These are phyloP conservation scores for Diaporthe capsici DNA, from an alignment of 2,329 filamentous ascomycete genomes.

Conservation along the genomic window DNA sequence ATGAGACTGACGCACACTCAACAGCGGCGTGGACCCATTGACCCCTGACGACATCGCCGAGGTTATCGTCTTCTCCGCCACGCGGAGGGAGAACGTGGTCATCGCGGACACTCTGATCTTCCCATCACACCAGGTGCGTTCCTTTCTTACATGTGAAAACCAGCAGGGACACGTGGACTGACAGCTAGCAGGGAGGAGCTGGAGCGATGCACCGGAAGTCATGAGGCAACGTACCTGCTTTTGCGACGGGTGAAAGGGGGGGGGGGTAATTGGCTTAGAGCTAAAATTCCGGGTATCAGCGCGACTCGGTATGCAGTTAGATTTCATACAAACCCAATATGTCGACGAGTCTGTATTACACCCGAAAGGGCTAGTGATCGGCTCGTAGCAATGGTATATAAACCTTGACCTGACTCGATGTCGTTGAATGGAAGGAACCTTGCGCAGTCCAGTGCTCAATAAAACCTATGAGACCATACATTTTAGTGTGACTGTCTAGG, in stretches of 20 bases:
- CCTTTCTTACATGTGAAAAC: neutral
- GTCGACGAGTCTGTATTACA: neutral
- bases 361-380: neutral
- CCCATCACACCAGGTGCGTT: conserved; percentile 87
- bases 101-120: conserved; percentile 89
- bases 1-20: neutral
- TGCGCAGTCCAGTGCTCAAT: neutral
- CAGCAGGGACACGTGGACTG: conserved; percentile 13
- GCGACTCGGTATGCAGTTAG: neutral
- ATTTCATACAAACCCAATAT: neutral
- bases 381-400: neutral
- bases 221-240: neutral
- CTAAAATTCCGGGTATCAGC: neutral
- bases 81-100: conserved; percentile 90
- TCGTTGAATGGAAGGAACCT: neutral
- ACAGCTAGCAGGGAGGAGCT: conserved; percentile 35
- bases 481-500: neutral
- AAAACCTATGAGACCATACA: neutral
- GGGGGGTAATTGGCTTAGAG: neutral
- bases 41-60: conserved; percentile 94
- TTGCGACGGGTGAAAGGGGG: neutral
- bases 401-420: conserved; percentile 1
- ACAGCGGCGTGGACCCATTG: conserved; percentile 82
- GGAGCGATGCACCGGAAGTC: conserved; percentile 40
- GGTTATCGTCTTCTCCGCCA: conserved; percentile 87